Base-by-base conservation (phyloP, 345 rosid genomes). In the Turnera subulata region DNA sequence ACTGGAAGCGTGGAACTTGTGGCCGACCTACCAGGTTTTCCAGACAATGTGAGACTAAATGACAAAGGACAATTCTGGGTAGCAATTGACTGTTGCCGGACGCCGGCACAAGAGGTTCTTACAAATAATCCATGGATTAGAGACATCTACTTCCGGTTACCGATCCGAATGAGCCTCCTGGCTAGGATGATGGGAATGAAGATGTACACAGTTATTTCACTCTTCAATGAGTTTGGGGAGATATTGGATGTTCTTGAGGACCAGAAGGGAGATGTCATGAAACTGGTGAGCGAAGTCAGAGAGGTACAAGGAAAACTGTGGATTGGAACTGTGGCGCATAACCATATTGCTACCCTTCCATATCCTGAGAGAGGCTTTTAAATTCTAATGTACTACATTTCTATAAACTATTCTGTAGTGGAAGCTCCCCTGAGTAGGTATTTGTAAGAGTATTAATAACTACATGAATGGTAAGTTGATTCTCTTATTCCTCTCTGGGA, bases 271-370 rank as follows among this genome's bases (percentile, higher is more conserved):
- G 76, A 57, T n/a, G 97, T 89, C 11, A 89, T 93, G 97, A 84
- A 85, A 75, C 70, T 93, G 6, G 97, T 82, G 43, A 93, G 97
- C 55, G 99, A 93, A 82, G 99, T 93, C 26, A 84, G 86, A 65
- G 87, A 93, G 70, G 77, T 72, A 29, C 40, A 84, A 47, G 99
- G 96, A 64, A 93, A 84, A 70, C 80, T 89, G 17, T 93, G 99
- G 99, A 89, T 89, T 69, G 97, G 99, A 48, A 89, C 96, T 25
- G 97, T 93, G 53, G 99, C 92, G 64, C 99, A 89, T 70, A 93
- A 89, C 63, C 99, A 93, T 53, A 87, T 93, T 55, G 96, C 96
- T 6, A 84, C 90, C 2, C 65, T 89, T 19, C 73, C 84, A 48
- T 93, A 89, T 61, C 91, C 96, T 43, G n/a, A n/a, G n/a, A n/a